Base-by-base conservation (phyloP, 169 alveolate genomes). In the Cardiosporidium cionae region DNA sequence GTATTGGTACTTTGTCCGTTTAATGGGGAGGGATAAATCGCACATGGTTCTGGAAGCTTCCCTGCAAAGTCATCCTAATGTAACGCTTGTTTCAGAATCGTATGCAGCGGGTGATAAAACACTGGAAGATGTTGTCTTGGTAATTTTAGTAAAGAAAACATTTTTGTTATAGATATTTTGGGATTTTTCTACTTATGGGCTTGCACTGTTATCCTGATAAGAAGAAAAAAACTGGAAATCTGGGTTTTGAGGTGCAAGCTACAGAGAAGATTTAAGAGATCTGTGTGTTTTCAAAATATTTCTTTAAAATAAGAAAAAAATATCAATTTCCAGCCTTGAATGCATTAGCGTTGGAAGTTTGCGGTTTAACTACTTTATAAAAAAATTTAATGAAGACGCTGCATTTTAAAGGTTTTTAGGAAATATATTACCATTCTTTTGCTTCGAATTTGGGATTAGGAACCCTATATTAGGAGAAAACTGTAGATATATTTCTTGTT, bases 1-100 rank as follows among this genome's bases (percentile, higher is more conserved):
- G 84, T 96, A 96, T 79, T 96, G 98, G 98, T 98, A 96, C 74
- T 95, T 96, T 83, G 93, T 95, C 64, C 93, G 98, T 81, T 84
- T 96, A 65, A 93, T 96, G 98, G 99, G 99, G 71, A 87, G 99
- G 71, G 96, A 95, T 78, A 79, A 79, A 2, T 79, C 80, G 33
- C 29, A 63, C 35, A 80, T 67, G 80, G 84, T 78, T 62, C 78
- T 95, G 68, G 98, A 96, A 79, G 89, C 97, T 72, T 98, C 99
- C 7, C 81, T 96, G 33, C 94, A 94, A 83, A 94, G 99, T 4
- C 98, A 94, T 66, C 99, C 99, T n/a, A 96, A 95, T 81, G 79
- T 92, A 9, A 97, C 93, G 6, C 82, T 97, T 32, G 93, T 97
- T 31, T 93, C 98, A 7, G 99, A 97, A 83, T 98, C 95, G 64